Conservation (phyloP, 805 yeast genomes). For the Cyberlindnera subsufficiens region DNA sequence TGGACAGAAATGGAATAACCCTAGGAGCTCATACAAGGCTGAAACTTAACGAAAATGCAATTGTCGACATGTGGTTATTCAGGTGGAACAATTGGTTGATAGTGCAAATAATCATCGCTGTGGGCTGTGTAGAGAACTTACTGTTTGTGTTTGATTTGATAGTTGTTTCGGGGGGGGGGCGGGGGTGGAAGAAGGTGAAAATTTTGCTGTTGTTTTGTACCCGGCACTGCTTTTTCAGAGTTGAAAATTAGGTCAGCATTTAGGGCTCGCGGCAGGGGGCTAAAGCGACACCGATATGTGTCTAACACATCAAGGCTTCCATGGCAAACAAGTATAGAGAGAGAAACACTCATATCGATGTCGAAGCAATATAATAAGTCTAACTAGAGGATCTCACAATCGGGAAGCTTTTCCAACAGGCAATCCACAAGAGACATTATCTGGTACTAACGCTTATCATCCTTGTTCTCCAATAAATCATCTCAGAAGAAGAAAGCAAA, state of each 20-base stretch:
- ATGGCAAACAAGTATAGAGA: background rate
- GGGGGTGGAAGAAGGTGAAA: too few relatives aligned
- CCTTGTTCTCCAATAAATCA: too few relatives aligned
- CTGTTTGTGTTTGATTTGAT: too few relatives aligned
- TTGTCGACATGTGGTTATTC: slow-evolving; percentile 19
- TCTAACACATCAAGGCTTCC: too few relatives aligned
- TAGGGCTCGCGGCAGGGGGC: too few relatives aligned
- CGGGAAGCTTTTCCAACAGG: background rate
- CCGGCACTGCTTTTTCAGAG: too few relatives aligned
- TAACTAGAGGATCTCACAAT: background rate
- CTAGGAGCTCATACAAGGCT: slow-evolving; percentile 19
- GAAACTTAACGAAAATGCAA: slow-evolving; percentile 20
- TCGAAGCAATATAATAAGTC: background rate
- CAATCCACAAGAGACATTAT: background rate
- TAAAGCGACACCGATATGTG: too few relatives aligned
- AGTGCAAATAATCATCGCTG: slow-evolving; percentile 17
- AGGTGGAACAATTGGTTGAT: slow-evolving; percentile 20
- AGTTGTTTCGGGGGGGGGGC: too few relatives aligned
- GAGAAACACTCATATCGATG: background rate
- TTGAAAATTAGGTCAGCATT: too few relatives aligned
- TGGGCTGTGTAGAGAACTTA: too few relatives aligned
- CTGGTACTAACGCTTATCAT: background rate
- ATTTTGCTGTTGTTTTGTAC: too few relatives aligned
- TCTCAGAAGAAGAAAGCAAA: too few relatives aligned
- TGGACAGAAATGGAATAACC: background rate